Base-by-base conservation (phyloP, 495 filamentous ascomycete genomes). In the Aspergillus carlsbadensis region DNA sequence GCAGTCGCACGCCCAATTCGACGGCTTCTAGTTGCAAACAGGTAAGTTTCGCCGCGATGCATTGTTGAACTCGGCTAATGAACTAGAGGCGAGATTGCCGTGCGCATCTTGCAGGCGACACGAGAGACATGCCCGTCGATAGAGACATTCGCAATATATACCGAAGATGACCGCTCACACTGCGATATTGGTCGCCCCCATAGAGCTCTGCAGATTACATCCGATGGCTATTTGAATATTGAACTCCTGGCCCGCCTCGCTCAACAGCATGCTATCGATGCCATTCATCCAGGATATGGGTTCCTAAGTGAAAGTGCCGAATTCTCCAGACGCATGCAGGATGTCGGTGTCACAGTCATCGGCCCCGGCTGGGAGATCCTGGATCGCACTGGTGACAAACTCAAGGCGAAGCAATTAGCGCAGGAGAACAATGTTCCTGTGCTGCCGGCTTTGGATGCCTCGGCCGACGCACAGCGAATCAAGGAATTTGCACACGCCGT, bases 231-330 rank as follows among this genome's bases (percentile, higher is more conserved):
- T 65, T 63, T 82, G 43, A 71, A 83, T 60, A 78, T 83, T 33
- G 41, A 67, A 11, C 53, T 70, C 6, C 62, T 86, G 0, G 64
- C 84, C 13, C 57, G 67, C 2, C 45, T 84, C 20, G 78, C 54
- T 6, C 73, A 76, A 53, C 68, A 78, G 41, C 65, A 84, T 60
- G 60, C 58, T 0, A 79, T 84, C n/a, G 79, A 86, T 54, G 68
- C 80, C 11, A 70, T 86, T 5, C 82, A 85, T 61, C 83, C 84
- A 0, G 84, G 84, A 0, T 87, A 87, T 69, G 84, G 84, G 10
- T 87, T 86, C 52, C 70, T 87, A 3, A 82, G 81, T 22, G 84
- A 87, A 61, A 83, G 75, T 49, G 65, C 78, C 13, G 79, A 81
- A 2, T 83, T 87, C 54, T 70, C 81, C 0, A 56, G 56, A 14